phyloP scores from a whole-genome alignment of 2,329 filamentous ascomycete species.

The Monosporascus cannonballus region DNA sequence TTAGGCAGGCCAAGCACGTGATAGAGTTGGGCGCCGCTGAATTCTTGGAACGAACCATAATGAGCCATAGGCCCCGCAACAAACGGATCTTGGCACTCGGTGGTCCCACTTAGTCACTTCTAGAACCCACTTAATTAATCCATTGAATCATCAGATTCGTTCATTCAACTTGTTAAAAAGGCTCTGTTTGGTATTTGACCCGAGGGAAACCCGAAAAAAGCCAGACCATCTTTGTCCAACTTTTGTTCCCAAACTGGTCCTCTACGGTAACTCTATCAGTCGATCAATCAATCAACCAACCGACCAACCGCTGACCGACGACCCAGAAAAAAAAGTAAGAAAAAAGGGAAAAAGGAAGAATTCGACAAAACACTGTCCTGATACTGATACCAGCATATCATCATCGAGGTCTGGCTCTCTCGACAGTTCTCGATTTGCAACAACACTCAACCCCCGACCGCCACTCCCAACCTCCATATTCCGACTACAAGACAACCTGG shows the following conservation, averaged over 20 bases:
- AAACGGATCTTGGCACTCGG: background rate
- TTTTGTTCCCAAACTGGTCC: too few relatives aligned
- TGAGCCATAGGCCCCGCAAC: background rate
- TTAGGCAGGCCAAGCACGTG: background rate
- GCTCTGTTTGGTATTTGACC: background rate
- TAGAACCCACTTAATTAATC: background rate
- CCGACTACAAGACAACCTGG: slow-evolving; percentile 16
- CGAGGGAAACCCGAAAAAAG: too few relatives aligned
- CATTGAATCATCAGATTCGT: too few relatives aligned
- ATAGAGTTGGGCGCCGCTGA: background rate
- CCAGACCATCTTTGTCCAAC: background rate
- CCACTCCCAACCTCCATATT: background rate
- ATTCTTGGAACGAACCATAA: background rate
- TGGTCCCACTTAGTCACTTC: background rate
- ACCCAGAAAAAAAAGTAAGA: too few relatives aligned
- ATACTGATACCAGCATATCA: too few relatives aligned
- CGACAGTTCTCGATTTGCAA: background rate
- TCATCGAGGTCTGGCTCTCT: too few relatives aligned
- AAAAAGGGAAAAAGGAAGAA: too few relatives aligned
- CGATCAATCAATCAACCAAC: background rate
- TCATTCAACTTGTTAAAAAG: too few relatives aligned
- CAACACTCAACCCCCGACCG: background rate
- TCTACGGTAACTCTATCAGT: too few relatives aligned
- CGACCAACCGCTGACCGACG: background rate
- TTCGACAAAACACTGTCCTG: too few relatives aligned